Base-by-base conservation (phyloP, 441 rosid species). In the Bruguiera hainesii region DNA sequence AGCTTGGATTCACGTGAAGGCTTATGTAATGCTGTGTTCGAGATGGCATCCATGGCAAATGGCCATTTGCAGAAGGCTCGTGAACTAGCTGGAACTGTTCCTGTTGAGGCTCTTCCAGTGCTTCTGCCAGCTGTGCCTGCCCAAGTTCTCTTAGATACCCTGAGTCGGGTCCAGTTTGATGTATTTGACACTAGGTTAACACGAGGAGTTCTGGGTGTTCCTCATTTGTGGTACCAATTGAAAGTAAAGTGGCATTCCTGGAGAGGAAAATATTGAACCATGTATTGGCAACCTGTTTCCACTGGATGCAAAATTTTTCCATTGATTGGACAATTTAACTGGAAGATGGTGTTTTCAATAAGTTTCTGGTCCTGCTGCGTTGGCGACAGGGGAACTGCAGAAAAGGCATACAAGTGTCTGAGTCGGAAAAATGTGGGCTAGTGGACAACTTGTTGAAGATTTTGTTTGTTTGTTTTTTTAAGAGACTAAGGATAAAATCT, bases 31-130 rank as follows among this genome's bases (percentile, higher is more conserved):
- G 91, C 80, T 1, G 90, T 90, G 60, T 90, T 85, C 69, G 98
- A 90, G 69, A 88, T 93, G 71, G 98, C 93, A 39, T 90, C 96
- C 6, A 85, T 88, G 3, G 96, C 98, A 51, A 88, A 93, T 76
- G 81, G 65, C 21, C 97, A 93, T 77, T 77, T 90, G 68, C 73
- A 71, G 78, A 93, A 88, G 85, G 92, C 96, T 48, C 93, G 90
- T 21, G 90, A 81, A 60, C 79, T 93, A 57, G 86, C 85, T 0
- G 81, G 75, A 60, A 78, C 82, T 7, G 78, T 92, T 61, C 96
- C 96, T 0, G 8, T 35, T 7, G 98, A 87, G 57, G 91, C 93
- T 61, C 82, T 72, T 56, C 83, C 89, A 0, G 91, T 84, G 57
- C 87, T 90, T 69, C 84, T 93, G 56, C 93, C 87, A 13, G 87